Base-by-base conservation (phyloP, 352 stramenopile species). In the Phytophthora agathidicida region DNA sequence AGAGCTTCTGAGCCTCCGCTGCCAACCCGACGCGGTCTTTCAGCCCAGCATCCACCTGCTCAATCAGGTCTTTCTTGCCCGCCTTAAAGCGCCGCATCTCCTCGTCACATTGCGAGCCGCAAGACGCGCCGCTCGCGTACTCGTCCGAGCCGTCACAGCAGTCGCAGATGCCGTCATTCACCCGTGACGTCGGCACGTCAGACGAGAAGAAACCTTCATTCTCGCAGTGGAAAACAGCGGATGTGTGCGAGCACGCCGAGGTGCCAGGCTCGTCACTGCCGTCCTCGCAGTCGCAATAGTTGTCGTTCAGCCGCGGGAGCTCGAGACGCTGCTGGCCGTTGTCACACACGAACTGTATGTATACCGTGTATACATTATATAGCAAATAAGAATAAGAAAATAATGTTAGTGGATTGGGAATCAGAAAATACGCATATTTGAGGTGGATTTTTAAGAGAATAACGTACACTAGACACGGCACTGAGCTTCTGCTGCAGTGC, bases 61-160 rank as follows among this genome's bases (percentile, higher is more conserved):
- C 63, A 67, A 98, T 85, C 60, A 88, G 48, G 24, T 84, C 67
- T 22, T 73, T 71, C 43, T 86, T 85, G 50, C 86, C 71, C 7
- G 33, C 47, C 35, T 70, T 53, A 39, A 89, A 88, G 24, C 94
- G 43, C 31, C 65, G 32, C 46, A 77, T 61, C 27, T 69, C 31
- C 11, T 58, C 20, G 0, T 35, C 37, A 20, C 84, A 93, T 10
- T 60, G 48, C 11, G 83, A 59, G 2, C 33, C 14, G 27, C 84
- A 94, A 4, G 42, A 76, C 46, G 38, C 76, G 48, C 50, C 68
- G 5, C 64, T 69, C 1, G 52, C 20, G 11, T 61, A 48, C 54
- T 99, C 96, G 65, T 99, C 96, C 30, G 82, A 90, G 13, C 94
- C 97, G 75, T 99, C 96, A 65, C 97, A 99, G 69, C 97, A 99